Conservation (phyloP, 495 filamentous ascomycete species). For the Saxispiralis lemnorum region DNA sequence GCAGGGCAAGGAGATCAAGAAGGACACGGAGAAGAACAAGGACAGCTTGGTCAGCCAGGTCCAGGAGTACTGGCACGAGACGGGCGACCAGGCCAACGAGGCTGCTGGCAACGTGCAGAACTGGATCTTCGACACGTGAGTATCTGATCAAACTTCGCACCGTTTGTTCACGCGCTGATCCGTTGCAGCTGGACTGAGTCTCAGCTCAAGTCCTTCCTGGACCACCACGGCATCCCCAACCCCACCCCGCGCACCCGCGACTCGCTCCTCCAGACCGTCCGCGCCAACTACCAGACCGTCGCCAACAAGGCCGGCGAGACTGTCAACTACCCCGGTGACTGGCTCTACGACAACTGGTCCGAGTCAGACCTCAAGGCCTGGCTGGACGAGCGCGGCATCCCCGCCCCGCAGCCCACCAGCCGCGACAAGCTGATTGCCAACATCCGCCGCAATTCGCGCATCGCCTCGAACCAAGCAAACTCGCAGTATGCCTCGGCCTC, state of each 20-base stretch:
- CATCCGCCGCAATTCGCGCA: slow-evolving; percentile 77
- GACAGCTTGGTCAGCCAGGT: slow-evolving; percentile 49
- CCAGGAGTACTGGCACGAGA: slow-evolving; percentile 55
- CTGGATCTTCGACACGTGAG: slow-evolving; percentile 89
- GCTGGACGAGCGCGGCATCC: slow-evolving; percentile 77
- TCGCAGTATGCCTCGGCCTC: slow-evolving; percentile 43
- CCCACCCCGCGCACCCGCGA: slow-evolving; percentile 79
- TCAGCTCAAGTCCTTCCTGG: slow-evolving; percentile 80
- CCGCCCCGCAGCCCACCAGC: slow-evolving; percentile 67
- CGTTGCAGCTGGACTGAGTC: slow-evolving; percentile 56
- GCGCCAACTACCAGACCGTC: slow-evolving; percentile 61
- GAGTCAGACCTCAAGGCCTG: slow-evolving; percentile 62
- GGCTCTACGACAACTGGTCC: slow-evolving; percentile 80
- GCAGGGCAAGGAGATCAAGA: slow-evolving; percentile 51
- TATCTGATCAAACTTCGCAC: slow-evolving; percentile 13
- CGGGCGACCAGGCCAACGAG: slow-evolving; percentile 51
- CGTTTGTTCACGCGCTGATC: slow-evolving; percentile 9
- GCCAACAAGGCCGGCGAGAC: slow-evolving; percentile 76
- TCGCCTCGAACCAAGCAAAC: slow-evolving; percentile 48
- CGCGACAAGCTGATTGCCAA: slow-evolving; percentile 77
- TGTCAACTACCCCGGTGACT: slow-evolving; percentile 75
- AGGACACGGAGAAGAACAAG: slow-evolving; percentile 42
- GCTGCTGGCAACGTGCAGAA: slow-evolving; percentile 57
- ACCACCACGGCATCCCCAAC: slow-evolving; percentile 68
- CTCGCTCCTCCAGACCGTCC: slow-evolving; percentile 54